phyloP scores from a whole-genome alignment of 2,329 filamentous ascomycete genomes.

The Coniochaeta sp. region DNA sequence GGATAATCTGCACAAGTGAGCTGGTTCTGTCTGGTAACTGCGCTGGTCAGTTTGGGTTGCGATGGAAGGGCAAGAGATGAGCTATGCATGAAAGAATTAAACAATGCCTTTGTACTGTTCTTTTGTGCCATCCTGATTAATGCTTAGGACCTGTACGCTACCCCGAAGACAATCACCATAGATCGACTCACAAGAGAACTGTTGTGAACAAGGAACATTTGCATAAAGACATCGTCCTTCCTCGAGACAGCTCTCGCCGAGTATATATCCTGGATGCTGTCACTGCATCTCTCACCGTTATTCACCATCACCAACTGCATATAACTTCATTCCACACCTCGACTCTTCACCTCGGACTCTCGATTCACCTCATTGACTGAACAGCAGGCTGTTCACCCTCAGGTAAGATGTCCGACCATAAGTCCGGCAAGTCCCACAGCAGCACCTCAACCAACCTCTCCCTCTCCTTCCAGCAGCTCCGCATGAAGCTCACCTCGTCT shows the following conservation, averaged over 20 bases:
- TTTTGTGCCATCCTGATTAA: no score
- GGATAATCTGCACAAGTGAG: constrained; percentile 2
- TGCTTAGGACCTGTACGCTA: no score
- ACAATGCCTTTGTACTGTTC: no score
- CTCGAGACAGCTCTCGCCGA: neutral
- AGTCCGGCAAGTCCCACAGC: neutral
- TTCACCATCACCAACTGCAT: neutral
- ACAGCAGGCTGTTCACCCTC: neutral
- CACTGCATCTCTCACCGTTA: neutral
- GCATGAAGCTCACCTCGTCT: neutral
- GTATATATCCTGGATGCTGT: neutral
- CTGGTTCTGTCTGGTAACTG: neutral
- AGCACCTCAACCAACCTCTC: neutral
- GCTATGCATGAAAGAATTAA: no score
- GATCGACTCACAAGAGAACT: neutral
- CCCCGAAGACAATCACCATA: neutral
- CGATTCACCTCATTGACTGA: neutral
- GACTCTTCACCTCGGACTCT: neutral
- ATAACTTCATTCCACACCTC: neutral
- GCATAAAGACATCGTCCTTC: neutral
- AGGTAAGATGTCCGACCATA: neutral
- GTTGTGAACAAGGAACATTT: no score
- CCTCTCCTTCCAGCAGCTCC: neutral
- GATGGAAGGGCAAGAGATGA: no score
- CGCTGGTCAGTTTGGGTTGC: neutral